Percentiles rank a stretch among this genome's conserved stretches.
Conservation (phyloP, 1,139 yeast species). For the Pichiaceae sp. region DNA sequence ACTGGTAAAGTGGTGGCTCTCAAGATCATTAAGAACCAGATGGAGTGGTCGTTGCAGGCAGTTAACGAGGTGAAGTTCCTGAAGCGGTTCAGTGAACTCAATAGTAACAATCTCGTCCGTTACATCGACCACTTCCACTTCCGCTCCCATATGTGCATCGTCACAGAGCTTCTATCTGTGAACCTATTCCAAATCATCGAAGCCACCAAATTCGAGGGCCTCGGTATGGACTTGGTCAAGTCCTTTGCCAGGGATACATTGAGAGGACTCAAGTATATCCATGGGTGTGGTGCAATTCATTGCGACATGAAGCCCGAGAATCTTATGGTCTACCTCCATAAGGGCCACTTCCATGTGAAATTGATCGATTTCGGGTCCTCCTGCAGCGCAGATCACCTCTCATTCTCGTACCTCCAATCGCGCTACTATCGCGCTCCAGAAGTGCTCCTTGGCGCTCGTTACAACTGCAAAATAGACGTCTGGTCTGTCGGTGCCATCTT, state of each 20-base stretch:
- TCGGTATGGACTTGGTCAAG: constrained; percentile 43
- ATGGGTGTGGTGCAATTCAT: constrained; percentile 52
- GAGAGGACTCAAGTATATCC: constrained; percentile 53
- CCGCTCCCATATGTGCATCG: constrained; percentile 76
- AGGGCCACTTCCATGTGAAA: constrained; percentile 30
- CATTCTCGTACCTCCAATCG: constrained; percentile 56
- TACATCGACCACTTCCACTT: constrained; percentile 70
- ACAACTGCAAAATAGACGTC: constrained; percentile 61
- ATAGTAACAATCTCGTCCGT: constrained; percentile 33
- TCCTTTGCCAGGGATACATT: constrained; percentile 48
- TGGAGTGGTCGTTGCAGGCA: constrained; percentile 72
- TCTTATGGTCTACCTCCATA: constrained; percentile 40
- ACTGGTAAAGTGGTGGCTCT: constrained; percentile 52
- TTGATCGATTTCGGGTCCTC: constrained; percentile 66
- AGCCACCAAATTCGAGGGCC: constrained; percentile 51
- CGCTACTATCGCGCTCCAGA: constrained; percentile 70
- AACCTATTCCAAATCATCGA: constrained; percentile 64
- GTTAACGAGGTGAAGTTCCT: constrained; percentile 69
- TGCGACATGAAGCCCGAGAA: constrained; percentile 76
- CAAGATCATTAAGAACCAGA: constrained; percentile 67
- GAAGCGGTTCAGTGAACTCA: constrained; percentile 31
- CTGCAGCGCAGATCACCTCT: constrained; percentile 36
- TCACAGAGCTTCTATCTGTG: constrained; percentile 63
- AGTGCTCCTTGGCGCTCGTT: constrained; percentile 71
- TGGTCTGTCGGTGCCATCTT: constrained; percentile 75